Conservation (phyloP, 2,329 filamentous ascomycete species). For the Ascosphaera acerosa region DNA sequence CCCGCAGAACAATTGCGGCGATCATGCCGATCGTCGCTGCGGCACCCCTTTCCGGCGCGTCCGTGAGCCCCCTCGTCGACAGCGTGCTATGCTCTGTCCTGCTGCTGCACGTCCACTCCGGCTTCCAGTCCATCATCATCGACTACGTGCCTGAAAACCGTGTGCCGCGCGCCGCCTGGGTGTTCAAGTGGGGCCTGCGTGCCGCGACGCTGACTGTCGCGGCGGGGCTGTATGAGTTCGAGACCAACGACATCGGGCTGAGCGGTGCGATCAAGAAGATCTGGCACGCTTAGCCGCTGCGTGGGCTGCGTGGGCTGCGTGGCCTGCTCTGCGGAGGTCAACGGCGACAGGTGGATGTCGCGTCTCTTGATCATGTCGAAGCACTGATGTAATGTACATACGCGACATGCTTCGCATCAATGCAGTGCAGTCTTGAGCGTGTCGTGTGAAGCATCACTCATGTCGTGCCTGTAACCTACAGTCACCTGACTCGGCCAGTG, state of each 20-base stretch:
- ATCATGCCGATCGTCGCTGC: conserved; percentile 68
- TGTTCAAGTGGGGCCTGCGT: conserved; percentile 57
- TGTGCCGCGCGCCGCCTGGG: conserved; percentile 39
- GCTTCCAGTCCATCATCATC: conserved; percentile 67
- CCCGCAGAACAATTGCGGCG: conserved; percentile 41
- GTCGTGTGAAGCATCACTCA: too few relatives aligned
- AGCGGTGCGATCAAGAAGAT: conserved; percentile 72
- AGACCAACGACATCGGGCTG: conserved; percentile 92
- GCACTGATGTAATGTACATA: too few relatives aligned
- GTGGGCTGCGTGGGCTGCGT: neutral
- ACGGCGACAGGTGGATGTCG: too few relatives aligned
- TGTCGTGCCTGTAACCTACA: too few relatives aligned
- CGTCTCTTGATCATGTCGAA: too few relatives aligned
- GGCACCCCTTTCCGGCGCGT: conserved; percentile 75
- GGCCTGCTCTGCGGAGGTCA: too few relatives aligned
- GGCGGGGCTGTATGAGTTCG: conserved; percentile 87
- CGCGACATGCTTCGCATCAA: too few relatives aligned
- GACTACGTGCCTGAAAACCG: conserved; percentile 66
- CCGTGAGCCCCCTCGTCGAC: conserved; percentile 71
- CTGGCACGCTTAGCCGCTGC: conserved; percentile 44
- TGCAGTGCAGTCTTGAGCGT: too few relatives aligned
- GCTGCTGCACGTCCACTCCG: conserved; percentile 84
- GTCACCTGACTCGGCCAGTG: too few relatives aligned
- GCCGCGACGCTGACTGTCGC: conserved; percentile 54
- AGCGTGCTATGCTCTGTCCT: conserved; percentile 60